Evolutionary conservation across 1,139 yeast species (phyloP), one percentile per base, ranked within the genome.

Genomic region (Blastobotrys buckinghamii): DNA sequence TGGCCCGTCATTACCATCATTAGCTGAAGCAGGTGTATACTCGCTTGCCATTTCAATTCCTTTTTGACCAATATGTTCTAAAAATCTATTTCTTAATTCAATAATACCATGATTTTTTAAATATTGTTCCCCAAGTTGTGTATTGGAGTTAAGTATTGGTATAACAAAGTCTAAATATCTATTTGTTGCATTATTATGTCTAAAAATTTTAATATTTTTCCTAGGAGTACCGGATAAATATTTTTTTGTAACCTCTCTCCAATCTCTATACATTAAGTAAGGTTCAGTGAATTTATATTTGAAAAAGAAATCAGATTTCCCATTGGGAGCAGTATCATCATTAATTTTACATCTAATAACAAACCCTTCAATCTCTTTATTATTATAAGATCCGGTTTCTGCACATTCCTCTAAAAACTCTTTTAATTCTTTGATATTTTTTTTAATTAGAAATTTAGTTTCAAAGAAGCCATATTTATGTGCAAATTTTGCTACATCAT

Each of bases 281-380:
- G 98, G 98, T 66, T 94, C 96, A 57, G 89, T 96, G 64, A 94
- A 92, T 66, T 94, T 94, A 70, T 74, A 92, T 68, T 94, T 94
- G 77, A 89, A 94, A 66, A 94, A 88, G 59, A 77, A 88, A 53
- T 81, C 84, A 10, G 41, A 45, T 12, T 6, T 24, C 4, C 44
- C 48, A 26, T 36, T 15, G 4, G 32, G 32, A 6, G 32, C 4
- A 5, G 4, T 26, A 8, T 32, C 26, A 13, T 39, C 40, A 19
- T 35, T 22, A 16, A 40, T 2, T 44, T 71, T 68, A 57, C 92
- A 79, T 46, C 98, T 73, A 6, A 94, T 73, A 1, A 94, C 99
- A 69, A 92, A 94, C 0, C 99, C 99, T 68, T 94, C 99, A 6
- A 87, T 77, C 57, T 88, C 97, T 40, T 73, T 69, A 1, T 76